phyloP scores from a whole-genome alignment of 2,329 filamentous ascomycete species.

The Neonectria neomacrospora region DNA sequence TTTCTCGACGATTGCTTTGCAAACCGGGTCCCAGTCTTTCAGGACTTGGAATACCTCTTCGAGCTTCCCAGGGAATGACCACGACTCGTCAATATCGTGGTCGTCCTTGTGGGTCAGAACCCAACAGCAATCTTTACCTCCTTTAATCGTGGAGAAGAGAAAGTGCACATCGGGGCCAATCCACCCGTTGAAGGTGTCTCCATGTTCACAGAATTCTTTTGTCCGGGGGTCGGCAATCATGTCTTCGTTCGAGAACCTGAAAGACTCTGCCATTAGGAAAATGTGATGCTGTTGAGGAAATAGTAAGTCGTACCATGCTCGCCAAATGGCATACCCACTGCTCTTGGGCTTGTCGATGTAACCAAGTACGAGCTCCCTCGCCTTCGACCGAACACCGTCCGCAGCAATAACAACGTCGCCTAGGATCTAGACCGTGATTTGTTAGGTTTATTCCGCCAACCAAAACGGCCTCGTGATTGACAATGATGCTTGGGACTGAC shows the following conservation, averaged over 20 bases:
- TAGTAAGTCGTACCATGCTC: conserved; percentile 60
- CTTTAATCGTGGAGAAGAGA: conserved; percentile 66
- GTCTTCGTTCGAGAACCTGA: conserved; percentile 54
- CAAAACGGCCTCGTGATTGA: neutral
- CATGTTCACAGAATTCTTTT: conserved; percentile 64
- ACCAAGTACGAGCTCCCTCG: conserved; percentile 22
- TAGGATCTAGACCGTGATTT: conserved; percentile 39
- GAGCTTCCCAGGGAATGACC: conserved; percentile 63
- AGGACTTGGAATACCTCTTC: conserved; percentile 63
- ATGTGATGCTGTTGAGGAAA: no score
- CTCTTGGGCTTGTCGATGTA: conserved; percentile 24
- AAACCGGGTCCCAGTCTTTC: conserved; percentile 55
- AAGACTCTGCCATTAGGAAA: neutral
- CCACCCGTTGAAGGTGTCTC: conserved; percentile 69
- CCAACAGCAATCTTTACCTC: conserved; percentile 60
- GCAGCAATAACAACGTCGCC: conserved; percentile 65
- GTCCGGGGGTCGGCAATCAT: conserved; percentile 64
- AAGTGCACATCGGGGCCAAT: conserved; percentile 68
- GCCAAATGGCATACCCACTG: conserved; percentile 63
- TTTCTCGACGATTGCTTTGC: conserved; percentile 59
- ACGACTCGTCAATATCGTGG: conserved; percentile 64
- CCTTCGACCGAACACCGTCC: conserved; percentile 62
- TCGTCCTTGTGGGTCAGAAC: conserved; percentile 65
- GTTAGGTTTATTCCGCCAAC: conserved; percentile 1
- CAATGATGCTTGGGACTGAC: neutral